These are phyloP conservation scores for Malus sylvestris DNA, from an alignment of 306 rosid species.

Conservation along the genomic window DNA sequence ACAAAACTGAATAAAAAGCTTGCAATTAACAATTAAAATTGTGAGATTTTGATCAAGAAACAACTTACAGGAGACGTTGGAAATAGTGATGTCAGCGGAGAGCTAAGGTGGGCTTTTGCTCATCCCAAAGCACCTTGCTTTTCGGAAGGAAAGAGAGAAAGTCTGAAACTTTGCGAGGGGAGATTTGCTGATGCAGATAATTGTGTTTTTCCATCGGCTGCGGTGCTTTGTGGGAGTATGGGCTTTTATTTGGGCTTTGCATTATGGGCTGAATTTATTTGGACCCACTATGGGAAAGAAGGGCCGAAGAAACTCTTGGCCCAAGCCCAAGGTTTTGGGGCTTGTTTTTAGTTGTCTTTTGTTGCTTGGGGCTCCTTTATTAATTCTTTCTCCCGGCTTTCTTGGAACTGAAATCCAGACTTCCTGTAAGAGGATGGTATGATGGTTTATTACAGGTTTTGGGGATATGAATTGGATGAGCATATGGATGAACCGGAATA, in stretches of 20 bases:
- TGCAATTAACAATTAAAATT: not conserved
- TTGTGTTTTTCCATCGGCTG: not conserved
- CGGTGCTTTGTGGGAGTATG: not conserved
- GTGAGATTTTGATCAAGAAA: not conserved
- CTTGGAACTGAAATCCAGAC: too few relatives aligned
- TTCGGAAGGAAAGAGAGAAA: not conserved
- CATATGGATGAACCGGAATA: too few relatives aligned
- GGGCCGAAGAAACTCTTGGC: not conserved
- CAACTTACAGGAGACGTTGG: slow-evolving; percentile 4
- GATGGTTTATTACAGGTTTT: too few relatives aligned
- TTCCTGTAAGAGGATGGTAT: too few relatives aligned
- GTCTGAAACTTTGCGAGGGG: not conserved
- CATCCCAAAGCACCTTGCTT: slow-evolving; percentile 19
- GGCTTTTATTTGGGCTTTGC: not conserved
- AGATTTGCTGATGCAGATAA: not conserved
- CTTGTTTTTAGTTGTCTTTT: not conserved
- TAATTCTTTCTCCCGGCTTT: too few relatives aligned
- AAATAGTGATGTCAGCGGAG: not conserved
- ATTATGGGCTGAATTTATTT: not conserved
- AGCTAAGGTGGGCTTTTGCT: slow-evolving; percentile 9
- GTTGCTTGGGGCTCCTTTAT: not conserved
- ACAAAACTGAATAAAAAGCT: not conserved
- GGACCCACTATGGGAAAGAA: not conserved
- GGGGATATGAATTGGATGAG: too few relatives aligned
- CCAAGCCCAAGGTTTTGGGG: not conserved